Evolutionary conservation across 1,284 basidiomycete genomes (phyloP).

Genomic region (Irpex sp.): DNA sequence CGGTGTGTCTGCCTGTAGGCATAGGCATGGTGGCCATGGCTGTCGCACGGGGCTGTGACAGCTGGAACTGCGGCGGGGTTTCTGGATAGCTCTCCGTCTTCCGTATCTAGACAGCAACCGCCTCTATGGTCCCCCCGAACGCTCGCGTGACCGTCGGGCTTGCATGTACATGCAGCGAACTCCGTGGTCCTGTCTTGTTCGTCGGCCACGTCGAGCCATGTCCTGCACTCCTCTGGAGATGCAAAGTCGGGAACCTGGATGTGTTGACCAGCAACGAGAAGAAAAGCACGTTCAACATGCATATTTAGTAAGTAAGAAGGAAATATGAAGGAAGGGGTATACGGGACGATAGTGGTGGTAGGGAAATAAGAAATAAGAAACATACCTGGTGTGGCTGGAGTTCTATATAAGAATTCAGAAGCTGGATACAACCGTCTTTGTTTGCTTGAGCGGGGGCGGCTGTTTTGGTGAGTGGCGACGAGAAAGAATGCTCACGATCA

Average conservation of each 20-base stretch:
- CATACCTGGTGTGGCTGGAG: neutral
- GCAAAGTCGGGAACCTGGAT: neutral
- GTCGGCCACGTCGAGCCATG: neutral
- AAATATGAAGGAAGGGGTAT: neutral
- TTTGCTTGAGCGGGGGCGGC: neutral
- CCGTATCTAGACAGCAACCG: neutral
- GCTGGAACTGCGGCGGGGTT: neutral
- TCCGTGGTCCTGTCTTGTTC: neutral
- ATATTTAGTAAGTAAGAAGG: neutral
- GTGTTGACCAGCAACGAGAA: neutral
- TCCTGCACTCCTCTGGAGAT: neutral
- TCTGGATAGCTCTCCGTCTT: neutral
- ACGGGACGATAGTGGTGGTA: neutral
- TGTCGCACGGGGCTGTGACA: neutral
- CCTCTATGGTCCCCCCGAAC: neutral
- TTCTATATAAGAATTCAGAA: no score
- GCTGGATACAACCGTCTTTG: neutral
- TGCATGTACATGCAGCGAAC: neutral
- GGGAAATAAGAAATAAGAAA: neutral
- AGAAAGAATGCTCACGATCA: neutral
- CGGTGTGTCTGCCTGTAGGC: conserved; percentile 1
- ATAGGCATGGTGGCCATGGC: conserved; percentile 1
- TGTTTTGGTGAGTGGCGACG: neutral
- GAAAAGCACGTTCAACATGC: conserved; percentile 1
- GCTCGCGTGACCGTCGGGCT: neutral